These are phyloP conservation scores for Naganishia friedmannii DNA, from an alignment of 768 basidiomycete species.

Conservation along the genomic window DNA sequence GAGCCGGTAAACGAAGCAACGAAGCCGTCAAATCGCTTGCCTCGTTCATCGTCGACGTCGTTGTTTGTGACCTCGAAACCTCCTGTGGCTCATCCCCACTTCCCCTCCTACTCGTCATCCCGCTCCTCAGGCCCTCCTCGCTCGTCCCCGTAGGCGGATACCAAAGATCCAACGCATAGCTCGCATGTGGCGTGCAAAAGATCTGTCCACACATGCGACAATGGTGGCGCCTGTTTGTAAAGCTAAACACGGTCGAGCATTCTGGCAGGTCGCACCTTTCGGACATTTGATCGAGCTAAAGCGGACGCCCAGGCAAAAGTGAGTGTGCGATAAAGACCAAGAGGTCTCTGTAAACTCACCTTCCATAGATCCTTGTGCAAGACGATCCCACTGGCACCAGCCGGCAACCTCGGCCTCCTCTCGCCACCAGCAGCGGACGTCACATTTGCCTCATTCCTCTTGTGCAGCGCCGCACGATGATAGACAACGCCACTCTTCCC, in stretches of 20 bases:
- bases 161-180: conserved; percentile 20
- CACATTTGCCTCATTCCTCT: background rate
- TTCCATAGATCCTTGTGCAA: conserved; percentile 31
- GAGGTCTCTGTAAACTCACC: background rate
- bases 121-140: background rate
- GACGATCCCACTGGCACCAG: conserved; percentile 13
- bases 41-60: background rate
- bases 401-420: conserved; percentile 7
- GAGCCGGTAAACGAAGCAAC: background rate
- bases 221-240: conserved; percentile 30
- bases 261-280: conserved; percentile 25
- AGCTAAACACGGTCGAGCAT: conserved; percentile 22
- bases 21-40: background rate
- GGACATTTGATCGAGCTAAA: conserved; percentile 25
- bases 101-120: background rate
- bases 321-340: background rate
- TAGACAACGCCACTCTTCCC: conserved; percentile 15
- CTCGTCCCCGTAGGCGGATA: conserved; percentile 18
- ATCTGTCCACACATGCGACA: conserved; percentile 32
- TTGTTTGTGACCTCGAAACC: conserved; percentile 2
- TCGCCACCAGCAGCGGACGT: background rate
- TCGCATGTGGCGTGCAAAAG: conserved; percentile 27
- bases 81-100: background rate
- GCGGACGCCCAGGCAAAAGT: too few relatives aligned
- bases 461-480: background rate